Conservation (phyloP, 805 yeast species). For the Henningerozyma blattae region DNA sequence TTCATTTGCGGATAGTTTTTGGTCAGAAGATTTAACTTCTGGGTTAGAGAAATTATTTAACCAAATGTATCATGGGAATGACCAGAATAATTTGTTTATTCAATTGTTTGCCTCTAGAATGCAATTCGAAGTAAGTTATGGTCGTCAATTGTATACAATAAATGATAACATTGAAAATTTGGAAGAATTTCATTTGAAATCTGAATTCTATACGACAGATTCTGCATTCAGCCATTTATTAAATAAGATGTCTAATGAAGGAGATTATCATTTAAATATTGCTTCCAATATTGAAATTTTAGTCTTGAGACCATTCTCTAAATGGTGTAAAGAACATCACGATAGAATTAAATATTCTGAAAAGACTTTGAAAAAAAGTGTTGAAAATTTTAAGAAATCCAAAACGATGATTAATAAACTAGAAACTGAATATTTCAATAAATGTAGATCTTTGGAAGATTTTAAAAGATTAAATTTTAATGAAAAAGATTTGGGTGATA, state of each 20-base stretch:
- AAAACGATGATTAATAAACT: conserved; percentile 34
- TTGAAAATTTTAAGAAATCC: conserved; percentile 39
- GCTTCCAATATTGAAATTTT: conserved; percentile 47
- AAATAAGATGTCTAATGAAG: conserved; percentile 44
- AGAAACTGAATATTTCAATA: conserved; percentile 63
- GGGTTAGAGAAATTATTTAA: conserved; percentile 41
- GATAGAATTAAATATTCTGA: conserved; percentile 54
- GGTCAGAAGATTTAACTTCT: conserved; percentile 57
- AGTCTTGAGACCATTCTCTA: conserved; percentile 59
- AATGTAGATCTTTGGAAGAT: conserved; percentile 64
- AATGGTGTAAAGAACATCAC: conserved; percentile 66
- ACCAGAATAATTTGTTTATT: conserved; percentile 59
- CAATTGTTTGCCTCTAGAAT: conserved; percentile 54
- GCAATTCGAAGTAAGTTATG: conserved; percentile 61
- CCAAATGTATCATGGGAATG: conserved; percentile 48
- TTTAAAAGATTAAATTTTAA: conserved; percentile 21
- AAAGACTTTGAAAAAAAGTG: conserved; percentile 36
- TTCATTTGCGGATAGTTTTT: conserved; percentile 64
- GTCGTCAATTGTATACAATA: conserved; percentile 33
- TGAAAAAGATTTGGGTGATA: conserved; percentile 12
- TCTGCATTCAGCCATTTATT: conserved; percentile 39
- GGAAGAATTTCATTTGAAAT: too few species aligned
- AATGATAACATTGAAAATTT: conserved; percentile 14
- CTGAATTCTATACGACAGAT: too few species aligned
- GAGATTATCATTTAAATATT: conserved; percentile 48